A percentile compares a stretch with the other conserved stretches of the same genome.
phyloP scores from a whole-genome alignment of 2,329 filamentous ascomycete genomes.

The Alternaria tenuissima region DNA sequence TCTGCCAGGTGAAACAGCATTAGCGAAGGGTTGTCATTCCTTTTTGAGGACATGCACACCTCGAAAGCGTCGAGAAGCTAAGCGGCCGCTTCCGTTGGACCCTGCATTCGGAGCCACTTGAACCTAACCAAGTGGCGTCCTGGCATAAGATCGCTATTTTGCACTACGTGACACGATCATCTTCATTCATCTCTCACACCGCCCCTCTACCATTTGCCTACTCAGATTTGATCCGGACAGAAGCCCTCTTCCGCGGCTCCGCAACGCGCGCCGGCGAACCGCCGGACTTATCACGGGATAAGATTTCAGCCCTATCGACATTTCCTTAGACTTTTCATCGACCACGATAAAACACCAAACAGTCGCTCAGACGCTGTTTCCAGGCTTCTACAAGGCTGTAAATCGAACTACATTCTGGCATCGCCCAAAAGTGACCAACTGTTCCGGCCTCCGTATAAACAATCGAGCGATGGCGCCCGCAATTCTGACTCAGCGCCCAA shows the following conservation, averaged over 20 bases:
- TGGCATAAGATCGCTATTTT: conserved; percentile 18
- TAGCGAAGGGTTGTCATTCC: conserved; percentile 6
- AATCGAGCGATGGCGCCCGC: conserved; percentile 39
- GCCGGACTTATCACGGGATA: conserved; percentile 23
- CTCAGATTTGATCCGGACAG: neutral
- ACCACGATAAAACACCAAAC: conserved; percentile 4
- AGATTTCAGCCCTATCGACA: conserved; percentile 20
- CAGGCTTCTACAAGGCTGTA: neutral
- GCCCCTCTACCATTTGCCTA: neutral
- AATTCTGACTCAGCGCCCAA: conserved; percentile 37
- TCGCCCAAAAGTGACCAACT: neutral
- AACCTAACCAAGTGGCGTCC: conserved; percentile 12
- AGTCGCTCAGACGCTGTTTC: neutral
- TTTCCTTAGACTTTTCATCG: conserved; percentile 19
- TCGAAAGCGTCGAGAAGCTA: conserved; percentile 6
- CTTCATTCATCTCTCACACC: neutral
- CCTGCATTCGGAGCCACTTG: conserved; percentile 22
- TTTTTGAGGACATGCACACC: conserved; percentile 9
- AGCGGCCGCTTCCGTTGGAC: conserved; percentile 15
- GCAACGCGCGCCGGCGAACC: conserved; percentile 12
- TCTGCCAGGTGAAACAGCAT: conserved; percentile 11
- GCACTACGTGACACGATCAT: conserved; percentile 10
- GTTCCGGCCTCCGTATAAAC: neutral
- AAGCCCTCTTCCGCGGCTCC: neutral
- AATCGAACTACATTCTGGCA: neutral